Conservation (phyloP, 768 basidiomycete species). For the Termitomyces bulborhizus region DNA sequence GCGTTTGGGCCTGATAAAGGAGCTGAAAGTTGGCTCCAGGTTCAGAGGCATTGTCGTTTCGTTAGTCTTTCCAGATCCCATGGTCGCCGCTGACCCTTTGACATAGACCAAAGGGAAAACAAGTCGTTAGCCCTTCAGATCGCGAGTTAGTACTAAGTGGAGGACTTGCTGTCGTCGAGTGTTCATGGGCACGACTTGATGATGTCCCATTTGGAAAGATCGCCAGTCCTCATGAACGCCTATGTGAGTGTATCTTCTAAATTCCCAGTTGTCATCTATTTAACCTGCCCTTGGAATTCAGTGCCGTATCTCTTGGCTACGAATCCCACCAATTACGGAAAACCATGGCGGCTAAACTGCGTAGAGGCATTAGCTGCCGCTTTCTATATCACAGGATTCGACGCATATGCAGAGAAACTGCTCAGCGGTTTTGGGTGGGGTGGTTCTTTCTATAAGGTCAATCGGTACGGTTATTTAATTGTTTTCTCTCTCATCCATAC, state of each 20-base stretch:
- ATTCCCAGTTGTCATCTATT: not conserved
- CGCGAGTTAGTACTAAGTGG: slow-evolving; percentile 63
- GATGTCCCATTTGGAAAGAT: slow-evolving; percentile 96
- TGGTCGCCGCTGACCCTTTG: not conserved
- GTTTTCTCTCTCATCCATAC: not conserved
- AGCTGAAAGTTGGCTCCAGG: slow-evolving; percentile 76
- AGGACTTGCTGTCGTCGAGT: slow-evolving; percentile 96
- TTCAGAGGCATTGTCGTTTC: slow-evolving; percentile 93
- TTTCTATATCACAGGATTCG: slow-evolving; percentile 89
- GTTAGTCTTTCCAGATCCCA: slow-evolving; percentile 41
- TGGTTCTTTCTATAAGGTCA: slow-evolving; percentile 79
- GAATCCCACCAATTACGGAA: slow-evolving; percentile 97
- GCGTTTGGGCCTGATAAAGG: slow-evolving; percentile 76
- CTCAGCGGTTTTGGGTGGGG: slow-evolving; percentile 90
- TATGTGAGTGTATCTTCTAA: slow-evolving; percentile 45
- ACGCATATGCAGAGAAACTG: slow-evolving; percentile 71
- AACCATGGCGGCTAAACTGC: slow-evolving; percentile 94
- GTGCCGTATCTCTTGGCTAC: slow-evolving; percentile 95
- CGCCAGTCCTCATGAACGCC: slow-evolving; percentile 84
- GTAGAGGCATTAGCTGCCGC: slow-evolving; percentile 93
- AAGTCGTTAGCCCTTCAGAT: slow-evolving; percentile 77
- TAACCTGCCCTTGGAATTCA: slow-evolving; percentile 22
- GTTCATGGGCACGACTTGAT: slow-evolving; percentile 93
- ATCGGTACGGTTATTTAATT: slow-evolving; percentile 44
- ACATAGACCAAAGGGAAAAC: slow-evolving; percentile 74